A percentile compares a stretch with the other conserved stretches of the same genome.
Evolutionary conservation across 1,284 basidiomycete genomes (phyloP).

Genomic region (Puccinia hordei): DNA sequence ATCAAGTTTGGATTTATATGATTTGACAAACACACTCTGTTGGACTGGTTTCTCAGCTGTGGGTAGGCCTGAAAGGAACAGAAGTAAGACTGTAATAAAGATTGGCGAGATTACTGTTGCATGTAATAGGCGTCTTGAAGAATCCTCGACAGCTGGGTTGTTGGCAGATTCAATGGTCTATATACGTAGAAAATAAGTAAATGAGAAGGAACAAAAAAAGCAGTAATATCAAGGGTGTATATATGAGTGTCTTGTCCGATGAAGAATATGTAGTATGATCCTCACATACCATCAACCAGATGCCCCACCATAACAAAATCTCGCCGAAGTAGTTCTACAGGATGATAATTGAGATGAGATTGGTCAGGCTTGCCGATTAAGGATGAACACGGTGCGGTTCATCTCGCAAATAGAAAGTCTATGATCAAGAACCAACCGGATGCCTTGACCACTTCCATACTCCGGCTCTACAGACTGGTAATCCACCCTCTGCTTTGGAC

Average conservation of each 20-base stretch:
- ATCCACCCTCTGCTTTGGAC: background rate
- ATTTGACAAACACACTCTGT: constrained; percentile 68
- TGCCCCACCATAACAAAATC: constrained; percentile 45
- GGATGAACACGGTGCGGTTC: background rate
- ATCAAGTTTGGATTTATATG: constrained; percentile 62
- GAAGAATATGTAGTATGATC: background rate
- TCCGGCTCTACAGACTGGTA: constrained; percentile 20
- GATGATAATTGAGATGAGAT: background rate
- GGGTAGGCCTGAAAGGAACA: constrained; percentile 72
- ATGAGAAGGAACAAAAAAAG: no score
- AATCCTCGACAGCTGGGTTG: constrained; percentile 3
- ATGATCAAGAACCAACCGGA: constrained; percentile 29
- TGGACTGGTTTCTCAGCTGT: constrained; percentile 73
- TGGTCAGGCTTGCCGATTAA: background rate
- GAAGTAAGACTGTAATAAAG: constrained; percentile 60
- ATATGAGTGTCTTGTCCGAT: background rate
- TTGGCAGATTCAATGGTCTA: constrained; percentile 54
- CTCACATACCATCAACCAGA: constrained; percentile 46
- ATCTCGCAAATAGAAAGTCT: background rate
- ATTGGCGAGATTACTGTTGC: constrained; percentile 56
- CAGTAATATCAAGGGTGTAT: no score
- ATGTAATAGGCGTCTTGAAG: constrained; percentile 4
- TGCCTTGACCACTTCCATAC: constrained; percentile 44
- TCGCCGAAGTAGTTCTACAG: constrained; percentile 43
- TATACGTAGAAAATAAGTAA: constrained; percentile 9